Evolutionary conservation across 2,329 filamentous ascomycete species (phyloP).

Genomic region (Claviceps arundinis): DNA sequence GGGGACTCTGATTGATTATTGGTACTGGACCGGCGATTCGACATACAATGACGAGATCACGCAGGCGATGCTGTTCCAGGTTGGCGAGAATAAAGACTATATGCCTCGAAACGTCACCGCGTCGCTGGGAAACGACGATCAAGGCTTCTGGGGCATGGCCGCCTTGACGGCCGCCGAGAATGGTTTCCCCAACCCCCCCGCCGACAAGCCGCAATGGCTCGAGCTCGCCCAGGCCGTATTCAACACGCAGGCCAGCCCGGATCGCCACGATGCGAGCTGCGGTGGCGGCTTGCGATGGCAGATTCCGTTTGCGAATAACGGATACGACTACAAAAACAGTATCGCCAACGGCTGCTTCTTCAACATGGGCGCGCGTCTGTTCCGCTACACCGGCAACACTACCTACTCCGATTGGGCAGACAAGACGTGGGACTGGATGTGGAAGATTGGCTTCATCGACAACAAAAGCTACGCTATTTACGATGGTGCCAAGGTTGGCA

Average conservation of each 20-base stretch:
- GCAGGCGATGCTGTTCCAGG: conserved; percentile 38
- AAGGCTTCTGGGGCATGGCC: conserved; percentile 54
- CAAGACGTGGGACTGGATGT: conserved; percentile 50
- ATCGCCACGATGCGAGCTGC: conserved; percentile 43
- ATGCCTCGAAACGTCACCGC: conserved; percentile 41
- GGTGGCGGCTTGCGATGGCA: conserved; percentile 63
- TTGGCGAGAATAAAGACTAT: conserved; percentile 38
- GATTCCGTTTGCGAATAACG: conserved; percentile 59
- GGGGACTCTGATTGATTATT: conserved; percentile 51
- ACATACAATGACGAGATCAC: conserved; percentile 43
- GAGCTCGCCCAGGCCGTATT: conserved; percentile 52
- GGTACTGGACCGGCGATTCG: conserved; percentile 45
- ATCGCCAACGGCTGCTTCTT: conserved; percentile 48
- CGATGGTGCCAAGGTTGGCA: conserved; percentile 39
- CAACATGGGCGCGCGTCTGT: conserved; percentile 55
- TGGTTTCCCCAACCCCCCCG: conserved; percentile 40
- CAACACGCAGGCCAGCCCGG: conserved; percentile 37
- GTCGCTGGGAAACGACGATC: conserved; percentile 49
- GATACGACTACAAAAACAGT: conserved; percentile 64
- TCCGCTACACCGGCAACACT: conserved; percentile 52
- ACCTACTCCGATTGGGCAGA: conserved; percentile 53
- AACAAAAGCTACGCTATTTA: conserved; percentile 43
- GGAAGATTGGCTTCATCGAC: conserved; percentile 43
- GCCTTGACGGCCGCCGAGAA: conserved; percentile 46
- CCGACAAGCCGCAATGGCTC: conserved; percentile 37